phyloP scores from a whole-genome alignment of 1,139 yeast species.

The Taiozyma onychis region DNA sequence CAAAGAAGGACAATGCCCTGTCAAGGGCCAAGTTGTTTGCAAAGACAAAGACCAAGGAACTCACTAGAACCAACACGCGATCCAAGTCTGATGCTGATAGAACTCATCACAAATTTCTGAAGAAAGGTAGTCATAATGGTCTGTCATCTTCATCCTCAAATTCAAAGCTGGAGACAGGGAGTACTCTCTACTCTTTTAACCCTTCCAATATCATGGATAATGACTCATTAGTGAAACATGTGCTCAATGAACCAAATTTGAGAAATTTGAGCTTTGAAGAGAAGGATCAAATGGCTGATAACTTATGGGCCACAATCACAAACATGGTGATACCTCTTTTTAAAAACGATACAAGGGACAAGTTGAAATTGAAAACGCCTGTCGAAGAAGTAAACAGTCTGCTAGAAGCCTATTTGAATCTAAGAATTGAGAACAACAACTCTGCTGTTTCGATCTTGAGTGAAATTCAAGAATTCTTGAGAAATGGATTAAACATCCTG shows the following conservation, averaged over 20 bases:
- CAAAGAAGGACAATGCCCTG: slow-evolving; percentile 17
- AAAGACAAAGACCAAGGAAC: slow-evolving; percentile 21
- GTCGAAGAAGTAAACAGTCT: slow-evolving; percentile 52
- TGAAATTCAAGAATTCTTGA: slow-evolving; percentile 42
- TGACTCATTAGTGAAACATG: slow-evolving; percentile 23
- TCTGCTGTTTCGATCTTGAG: slow-evolving; percentile 33
- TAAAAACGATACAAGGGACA: slow-evolving; percentile 32
- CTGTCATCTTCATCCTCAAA: slow-evolving; percentile 44
- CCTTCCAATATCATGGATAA: slow-evolving; percentile 29
- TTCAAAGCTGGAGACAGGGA: slow-evolving; percentile 38
- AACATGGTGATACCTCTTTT: slow-evolving; percentile 42
- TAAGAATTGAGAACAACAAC: slow-evolving; percentile 36
- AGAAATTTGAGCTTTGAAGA: slow-evolving; percentile 34
- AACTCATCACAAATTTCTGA: slow-evolving; percentile 35
- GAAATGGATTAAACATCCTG: slow-evolving; percentile 37
- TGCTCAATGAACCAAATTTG: slow-evolving; percentile 25
- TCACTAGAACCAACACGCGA: slow-evolving; percentile 9
- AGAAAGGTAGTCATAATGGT: slow-evolving; percentile 26
- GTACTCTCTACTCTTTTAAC: slow-evolving; percentile 42
- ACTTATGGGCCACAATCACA: slow-evolving; percentile 43
- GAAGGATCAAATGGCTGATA: slow-evolving; percentile 40
- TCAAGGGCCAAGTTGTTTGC: slow-evolving; percentile 22
- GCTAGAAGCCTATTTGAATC: slow-evolving; percentile 39
- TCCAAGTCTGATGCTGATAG: slow-evolving; percentile 9
- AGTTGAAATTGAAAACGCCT: slow-evolving; percentile 35